Base-by-base conservation (phyloP, 1,284 basidiomycete species). In the Waitea zeae region DNA sequence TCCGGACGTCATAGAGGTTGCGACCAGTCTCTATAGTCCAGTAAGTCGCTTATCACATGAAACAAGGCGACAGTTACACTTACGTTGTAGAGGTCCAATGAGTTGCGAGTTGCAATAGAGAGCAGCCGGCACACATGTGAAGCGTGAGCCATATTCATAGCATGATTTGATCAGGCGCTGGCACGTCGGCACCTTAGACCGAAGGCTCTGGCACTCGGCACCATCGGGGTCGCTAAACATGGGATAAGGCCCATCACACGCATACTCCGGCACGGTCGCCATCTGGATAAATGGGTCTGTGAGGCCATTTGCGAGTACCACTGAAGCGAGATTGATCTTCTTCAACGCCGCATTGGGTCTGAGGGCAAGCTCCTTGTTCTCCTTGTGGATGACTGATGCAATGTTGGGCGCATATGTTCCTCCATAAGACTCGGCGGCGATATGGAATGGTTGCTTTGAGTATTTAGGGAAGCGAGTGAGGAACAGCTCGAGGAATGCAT, bases 1-100 rank as follows among this genome's bases (percentile, higher is more conserved):
- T 64, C 38, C 90, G 74, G 7, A 90, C 80, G 46, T 96, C 92
- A 51, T 93, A 93, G 20, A 79, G 69, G 53, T 81, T 81, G 27
- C 64, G 49, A 5, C 71, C 75, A 46, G 67, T 63, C 52, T 71
- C 74, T 77, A 28, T 17, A 30, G 19, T 29, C 17, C 9, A 18
- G 9, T 22, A 5, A 17, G 17, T 30, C 20, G 15, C n/a, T 36
- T 3, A 6, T 20, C 5, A 34, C n/a, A n/a, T n/a, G 14, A 14
- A 14, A 19, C 32, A 15, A 12, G 22, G 9, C 12, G n/a, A 28
- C 7, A 20, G 19, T 12, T 26, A 9, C 14, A 36, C 50, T 51
- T 47, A 49, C 46, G 42, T 46, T 49, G 19, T 13, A 29, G 14
- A n/a, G 35, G 34, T 7, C 38, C 36, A 22, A 37, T 33, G 9